Conservation (phyloP, 1,139 yeast species). For the Debaryomyces nepalensis region DNA sequence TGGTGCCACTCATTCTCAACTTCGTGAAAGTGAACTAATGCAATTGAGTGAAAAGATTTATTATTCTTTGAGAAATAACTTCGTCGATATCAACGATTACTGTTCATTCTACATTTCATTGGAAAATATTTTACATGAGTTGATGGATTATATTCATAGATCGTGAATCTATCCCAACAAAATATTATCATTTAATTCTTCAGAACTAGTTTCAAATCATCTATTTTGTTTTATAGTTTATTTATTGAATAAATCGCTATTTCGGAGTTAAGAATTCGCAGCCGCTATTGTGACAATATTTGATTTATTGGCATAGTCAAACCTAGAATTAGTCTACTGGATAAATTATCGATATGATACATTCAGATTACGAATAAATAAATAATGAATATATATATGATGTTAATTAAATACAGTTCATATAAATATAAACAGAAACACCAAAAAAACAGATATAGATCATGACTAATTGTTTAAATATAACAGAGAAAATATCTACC, state of each 20-base stretch:
- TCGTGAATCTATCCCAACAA: constrained; percentile 5
- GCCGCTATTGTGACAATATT: no score
- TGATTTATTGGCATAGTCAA: background rate
- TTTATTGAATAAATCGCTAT: background rate
- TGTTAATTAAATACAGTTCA: constrained; percentile 7
- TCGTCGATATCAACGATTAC: constrained; percentile 51
- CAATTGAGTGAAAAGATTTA: constrained; percentile 45
- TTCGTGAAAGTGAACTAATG: constrained; percentile 29
- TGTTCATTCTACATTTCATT: constrained; percentile 50
- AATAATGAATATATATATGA: constrained; percentile 11
- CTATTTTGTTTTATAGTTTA: constrained; percentile 1
- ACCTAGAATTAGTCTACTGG: background rate
- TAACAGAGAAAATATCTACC: constrained; percentile 10
- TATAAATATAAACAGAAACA: constrained; percentile 9
- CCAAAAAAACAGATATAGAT: constrained; percentile 7
- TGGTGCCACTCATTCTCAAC: background rate
- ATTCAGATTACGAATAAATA: constrained; percentile 6
- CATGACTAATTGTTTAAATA: constrained; percentile 3
- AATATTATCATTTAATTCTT: background rate
- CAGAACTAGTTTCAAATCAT: background rate
- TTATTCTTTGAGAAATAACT: constrained; percentile 49
- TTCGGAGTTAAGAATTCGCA: constrained; percentile 1
- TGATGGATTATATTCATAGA: constrained; percentile 41
- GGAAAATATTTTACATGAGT: constrained; percentile 46
- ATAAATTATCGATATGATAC: constrained; percentile 4